Evolutionary conservation across 805 yeast species (phyloP).

Genomic region (Priceomyces castillae): DNA sequence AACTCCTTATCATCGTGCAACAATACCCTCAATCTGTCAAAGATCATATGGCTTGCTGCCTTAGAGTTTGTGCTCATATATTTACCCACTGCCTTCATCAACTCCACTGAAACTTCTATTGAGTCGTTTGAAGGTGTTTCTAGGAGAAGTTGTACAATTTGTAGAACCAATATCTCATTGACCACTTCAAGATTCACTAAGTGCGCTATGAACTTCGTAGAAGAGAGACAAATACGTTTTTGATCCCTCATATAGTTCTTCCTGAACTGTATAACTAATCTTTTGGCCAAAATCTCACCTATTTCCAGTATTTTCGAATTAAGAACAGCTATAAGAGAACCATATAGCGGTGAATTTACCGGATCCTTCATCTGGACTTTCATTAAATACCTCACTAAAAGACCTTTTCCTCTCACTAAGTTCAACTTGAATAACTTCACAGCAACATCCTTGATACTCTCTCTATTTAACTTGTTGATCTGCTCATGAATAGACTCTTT

Average conservation of each 20-base stretch:
- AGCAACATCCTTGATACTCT: constrained; percentile 49
- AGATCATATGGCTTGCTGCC: constrained; percentile 47
- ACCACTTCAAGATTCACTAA: constrained; percentile 60
- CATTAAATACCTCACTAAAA: constrained; percentile 57
- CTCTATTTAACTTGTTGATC: constrained; percentile 43
- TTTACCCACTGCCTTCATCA: constrained; percentile 54
- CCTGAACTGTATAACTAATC: constrained; percentile 60
- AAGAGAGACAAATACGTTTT: constrained; percentile 39
- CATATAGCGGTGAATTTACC: constrained; percentile 46
- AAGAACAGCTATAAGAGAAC: constrained; percentile 56
- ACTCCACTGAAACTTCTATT: constrained; percentile 50
- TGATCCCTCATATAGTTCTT: constrained; percentile 49
- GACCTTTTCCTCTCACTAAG: constrained; percentile 58
- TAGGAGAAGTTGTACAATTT: constrained; percentile 33
- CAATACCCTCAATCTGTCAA: constrained; percentile 59
- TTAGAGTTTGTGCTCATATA: constrained; percentile 42
- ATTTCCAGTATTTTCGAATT: constrained; percentile 68
- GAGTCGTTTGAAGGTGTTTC: constrained; percentile 52
- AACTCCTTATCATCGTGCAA: constrained; percentile 50
- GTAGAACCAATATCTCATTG: constrained; percentile 30
- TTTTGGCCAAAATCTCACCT: constrained; percentile 54
- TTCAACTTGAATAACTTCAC: constrained; percentile 55
- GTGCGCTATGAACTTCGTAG: constrained; percentile 53
- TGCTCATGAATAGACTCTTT: constrained; percentile 46
- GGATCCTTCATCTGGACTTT: constrained; percentile 46